Evolutionary conservation across 331 rosid genomes (phyloP).

Genomic region (Ulmus americana): DNA sequence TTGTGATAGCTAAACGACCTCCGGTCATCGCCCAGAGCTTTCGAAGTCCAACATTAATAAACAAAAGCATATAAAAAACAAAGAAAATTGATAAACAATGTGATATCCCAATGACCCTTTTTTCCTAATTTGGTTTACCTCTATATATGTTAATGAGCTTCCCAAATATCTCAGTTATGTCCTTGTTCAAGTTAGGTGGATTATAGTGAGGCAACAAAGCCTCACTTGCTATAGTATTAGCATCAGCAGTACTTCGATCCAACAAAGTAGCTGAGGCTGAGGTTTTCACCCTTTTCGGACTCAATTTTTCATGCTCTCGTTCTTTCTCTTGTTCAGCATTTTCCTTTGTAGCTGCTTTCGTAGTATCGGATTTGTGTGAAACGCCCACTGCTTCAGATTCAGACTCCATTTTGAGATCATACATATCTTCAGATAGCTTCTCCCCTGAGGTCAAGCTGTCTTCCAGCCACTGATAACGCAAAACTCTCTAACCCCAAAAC

Average conservation of each 20-base stretch:
- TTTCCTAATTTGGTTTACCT: conserved; percentile 38
- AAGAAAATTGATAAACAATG: conserved; percentile 1
- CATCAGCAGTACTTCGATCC: conserved; percentile 13
- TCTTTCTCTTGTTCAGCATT: neutral
- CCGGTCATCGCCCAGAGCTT: conserved; percentile 89
- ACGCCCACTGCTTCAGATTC: conserved; percentile 23
- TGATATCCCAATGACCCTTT: neutral
- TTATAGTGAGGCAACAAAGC: conserved; percentile 41
- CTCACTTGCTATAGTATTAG: conserved; percentile 32
- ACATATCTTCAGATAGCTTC: conserved; percentile 56
- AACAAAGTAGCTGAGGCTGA: conserved; percentile 9
- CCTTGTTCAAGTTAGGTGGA: conserved; percentile 79
- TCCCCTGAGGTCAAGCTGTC: conserved; percentile 79
- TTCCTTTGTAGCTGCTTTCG: conserved; percentile 26
- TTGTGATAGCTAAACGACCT: conserved; percentile 95
- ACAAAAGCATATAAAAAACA: conserved; percentile 24
- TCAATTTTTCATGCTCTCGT: conserved; percentile 8
- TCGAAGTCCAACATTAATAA: conserved; percentile 20
- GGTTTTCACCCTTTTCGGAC: conserved; percentile 23
- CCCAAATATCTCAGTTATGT: conserved; percentile 72
- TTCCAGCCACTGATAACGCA: conserved; percentile 75
- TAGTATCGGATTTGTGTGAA: neutral
- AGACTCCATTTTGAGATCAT: conserved; percentile 39
- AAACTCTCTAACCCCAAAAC: conserved; percentile 37
- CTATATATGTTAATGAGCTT: conserved; percentile 82